Conservation (phyloP, 345 rosid species). For the Boechera retrofracta region DNA sequence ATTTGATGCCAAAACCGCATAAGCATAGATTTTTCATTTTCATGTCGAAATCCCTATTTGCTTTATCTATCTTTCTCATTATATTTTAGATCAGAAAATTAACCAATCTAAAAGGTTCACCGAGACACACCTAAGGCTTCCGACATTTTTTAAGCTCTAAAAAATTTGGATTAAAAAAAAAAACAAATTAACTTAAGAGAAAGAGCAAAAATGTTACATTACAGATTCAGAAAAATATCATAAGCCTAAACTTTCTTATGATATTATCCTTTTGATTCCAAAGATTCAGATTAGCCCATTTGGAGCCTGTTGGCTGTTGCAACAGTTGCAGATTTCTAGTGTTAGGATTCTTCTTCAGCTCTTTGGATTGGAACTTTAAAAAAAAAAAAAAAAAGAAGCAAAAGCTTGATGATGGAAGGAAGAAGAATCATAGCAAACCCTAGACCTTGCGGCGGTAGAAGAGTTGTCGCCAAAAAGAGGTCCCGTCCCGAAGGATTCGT, state of each 20-base stretch:
- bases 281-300: conserved; percentile 23
- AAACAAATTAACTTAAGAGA: no score
- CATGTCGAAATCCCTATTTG: neutral
- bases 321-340: neutral
- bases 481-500: conserved; percentile 61
- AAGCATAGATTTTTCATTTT: neutral
- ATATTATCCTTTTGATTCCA: neutral
- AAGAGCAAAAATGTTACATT: no score
- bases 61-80: no score
- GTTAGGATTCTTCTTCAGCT: conserved; percentile 9
- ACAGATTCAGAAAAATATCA: neutral
- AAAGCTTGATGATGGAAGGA: conserved; percentile 46
- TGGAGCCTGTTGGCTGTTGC: neutral
- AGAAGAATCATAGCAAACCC: conserved; percentile 62
- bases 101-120: neutral
- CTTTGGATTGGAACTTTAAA: neutral
- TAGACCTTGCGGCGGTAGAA: conserved; percentile 63
- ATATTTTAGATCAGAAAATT: neutral
- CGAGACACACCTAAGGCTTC: no score
- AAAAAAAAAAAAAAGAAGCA: no score
- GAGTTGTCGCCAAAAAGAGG: conserved; percentile 66
- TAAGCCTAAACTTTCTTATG: neutral
- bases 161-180: no score
- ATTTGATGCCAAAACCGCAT: neutral
- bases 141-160: no score